Evolutionary conservation across 305 asterid species (phyloP).

Genomic region (Plantago coronopus): DNA sequence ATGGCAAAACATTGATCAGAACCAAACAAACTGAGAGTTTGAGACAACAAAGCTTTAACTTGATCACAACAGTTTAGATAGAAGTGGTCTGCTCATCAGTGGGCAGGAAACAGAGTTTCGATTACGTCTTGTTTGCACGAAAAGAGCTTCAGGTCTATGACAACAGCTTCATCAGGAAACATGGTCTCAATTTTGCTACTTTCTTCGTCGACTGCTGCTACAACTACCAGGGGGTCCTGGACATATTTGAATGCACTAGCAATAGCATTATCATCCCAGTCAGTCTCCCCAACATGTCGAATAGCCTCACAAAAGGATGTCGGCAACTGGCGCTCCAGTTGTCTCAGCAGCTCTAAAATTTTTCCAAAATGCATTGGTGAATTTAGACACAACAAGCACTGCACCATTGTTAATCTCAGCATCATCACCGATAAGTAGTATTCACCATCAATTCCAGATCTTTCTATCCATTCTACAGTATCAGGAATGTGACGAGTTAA

Average conservation of each 20-base stretch:
- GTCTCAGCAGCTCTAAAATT: constrained; percentile 19
- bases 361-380: constrained; percentile 21
- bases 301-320: constrained; percentile 29
- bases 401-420: constrained; percentile 40
- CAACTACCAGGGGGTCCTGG: constrained; percentile 47
- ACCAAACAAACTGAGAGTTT: too few relatives aligned
- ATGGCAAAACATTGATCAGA: too few relatives aligned
- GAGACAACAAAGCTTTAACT: too few relatives aligned
- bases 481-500: constrained; percentile 6
- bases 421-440: constrained; percentile 33
- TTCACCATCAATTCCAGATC: constrained; percentile 16
- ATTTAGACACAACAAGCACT: constrained; percentile 45
- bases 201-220: constrained; percentile 14
- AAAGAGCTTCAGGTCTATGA: constrained; percentile 27
- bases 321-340: constrained; percentile 32
- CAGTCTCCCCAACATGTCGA: constrained; percentile 1
- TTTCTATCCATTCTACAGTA: constrained; percentile 35
- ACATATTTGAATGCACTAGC: constrained; percentile 42
- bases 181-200: neutral
- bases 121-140: constrained; percentile 28
- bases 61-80: too few relatives aligned
- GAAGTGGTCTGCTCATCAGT: neutral
- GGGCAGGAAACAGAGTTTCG: constrained; percentile 30
- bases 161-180: constrained; percentile 23
- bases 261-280: constrained; percentile 19